Conservation (phyloP, 345 rosid species). For the Nephelium lappaceum region DNA sequence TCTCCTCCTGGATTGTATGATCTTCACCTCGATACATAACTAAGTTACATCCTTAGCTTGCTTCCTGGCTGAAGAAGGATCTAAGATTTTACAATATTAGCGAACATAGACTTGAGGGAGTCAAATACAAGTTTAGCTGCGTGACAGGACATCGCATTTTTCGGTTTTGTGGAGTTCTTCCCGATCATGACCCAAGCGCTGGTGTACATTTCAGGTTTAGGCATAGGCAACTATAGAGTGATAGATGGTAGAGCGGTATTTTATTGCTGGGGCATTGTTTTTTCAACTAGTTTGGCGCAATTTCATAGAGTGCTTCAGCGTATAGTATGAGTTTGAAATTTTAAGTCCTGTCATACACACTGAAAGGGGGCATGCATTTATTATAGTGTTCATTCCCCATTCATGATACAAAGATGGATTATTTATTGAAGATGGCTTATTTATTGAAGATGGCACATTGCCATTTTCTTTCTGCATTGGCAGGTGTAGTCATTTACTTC, state of each 20-base stretch:
- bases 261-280: neutral
- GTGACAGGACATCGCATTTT: slow-evolving; percentile 10
- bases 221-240: slow-evolving; percentile 24
- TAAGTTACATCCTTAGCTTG: neutral
- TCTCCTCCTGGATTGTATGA: slow-evolving; percentile 57
- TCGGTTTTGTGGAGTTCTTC: slow-evolving; percentile 39
- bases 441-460: slow-evolving; percentile 6
- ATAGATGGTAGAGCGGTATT: slow-evolving; percentile 28
- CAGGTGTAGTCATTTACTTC: neutral
- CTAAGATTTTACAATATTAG: neutral
- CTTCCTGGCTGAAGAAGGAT: neutral
- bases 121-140: slow-evolving; percentile 11
- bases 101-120: neutral
- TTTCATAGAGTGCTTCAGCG: neutral
- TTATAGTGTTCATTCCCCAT: neutral
- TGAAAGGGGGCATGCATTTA: neutral
- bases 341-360: neutral
- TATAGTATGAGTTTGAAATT: neutral
- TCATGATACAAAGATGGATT: slow-evolving; percentile 3
- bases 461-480: neutral
- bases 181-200: slow-evolving; percentile 56
- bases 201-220: slow-evolving; percentile 41
- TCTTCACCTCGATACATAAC: slow-evolving; percentile 21
- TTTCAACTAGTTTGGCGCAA: neutral
- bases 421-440: no score